phyloP scores from a whole-genome alignment of 768 basidiomycete genomes.

The Termitomyces sp. region DNA sequence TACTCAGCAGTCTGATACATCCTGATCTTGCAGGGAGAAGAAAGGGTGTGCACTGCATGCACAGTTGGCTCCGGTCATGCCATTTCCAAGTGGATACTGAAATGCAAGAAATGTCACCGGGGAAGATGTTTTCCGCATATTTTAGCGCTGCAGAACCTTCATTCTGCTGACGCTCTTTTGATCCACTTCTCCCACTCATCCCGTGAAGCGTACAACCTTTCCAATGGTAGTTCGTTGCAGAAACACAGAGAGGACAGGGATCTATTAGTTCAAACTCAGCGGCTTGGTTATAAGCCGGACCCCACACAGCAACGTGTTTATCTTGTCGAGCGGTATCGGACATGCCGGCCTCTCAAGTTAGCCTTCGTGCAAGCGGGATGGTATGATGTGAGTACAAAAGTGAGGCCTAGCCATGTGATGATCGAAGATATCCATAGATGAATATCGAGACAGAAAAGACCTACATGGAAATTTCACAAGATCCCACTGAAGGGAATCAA shows the following conservation, averaged over 20 bases:
- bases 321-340: slow-evolving; percentile 40
- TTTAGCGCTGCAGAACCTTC: slow-evolving; percentile 24
- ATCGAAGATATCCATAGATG: not conserved
- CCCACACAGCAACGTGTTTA: slow-evolving; percentile 32
- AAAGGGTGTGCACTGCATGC: slow-evolving; percentile 11
- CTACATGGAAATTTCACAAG: not conserved
- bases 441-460: not conserved
- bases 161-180: slow-evolving; percentile 34
- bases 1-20: not conserved
- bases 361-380: slow-evolving; percentile 46
- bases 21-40: not conserved
- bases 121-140: slow-evolving; percentile 34
- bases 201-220: slow-evolving; percentile 24
- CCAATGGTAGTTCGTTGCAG: slow-evolving; percentile 17
- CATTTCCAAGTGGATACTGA: slow-evolving; percentile 18
- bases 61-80: slow-evolving; percentile 12
- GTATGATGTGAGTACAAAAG: slow-evolving; percentile 43
- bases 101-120: slow-evolving; percentile 36
- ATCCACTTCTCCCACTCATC: slow-evolving; percentile 17
- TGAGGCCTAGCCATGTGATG: not conserved
- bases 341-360: slow-evolving; percentile 41
- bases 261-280: slow-evolving; percentile 17
- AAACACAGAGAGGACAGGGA: slow-evolving; percentile 15
- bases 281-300: slow-evolving; percentile 29
- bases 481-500: no score